Evolutionary conservation across 2,329 filamentous ascomycete species (phyloP), one percentile per base, ranked within the genome.

Genomic region (Botrytis fabae): DNA sequence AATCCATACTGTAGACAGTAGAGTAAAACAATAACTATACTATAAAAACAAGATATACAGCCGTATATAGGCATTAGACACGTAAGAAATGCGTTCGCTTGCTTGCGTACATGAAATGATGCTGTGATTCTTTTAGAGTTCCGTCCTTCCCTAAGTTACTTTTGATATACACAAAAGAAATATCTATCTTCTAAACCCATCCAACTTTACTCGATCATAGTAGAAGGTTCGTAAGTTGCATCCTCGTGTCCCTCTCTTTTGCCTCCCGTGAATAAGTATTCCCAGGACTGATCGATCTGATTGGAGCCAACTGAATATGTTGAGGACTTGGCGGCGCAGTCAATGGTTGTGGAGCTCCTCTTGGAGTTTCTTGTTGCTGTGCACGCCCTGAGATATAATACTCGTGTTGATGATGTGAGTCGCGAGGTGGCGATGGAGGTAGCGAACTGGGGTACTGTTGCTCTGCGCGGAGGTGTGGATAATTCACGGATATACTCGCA

Each of bases 181-280:
- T 48, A 65, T 65, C 44, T 65, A 65, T 51, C 63, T 9, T 66
- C 46, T n/a, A 51, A 22, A n/a, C n/a, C 18, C 25, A 42, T 28
- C 35, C 20, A 22, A 22, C 20, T 10, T 18, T n/a, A 38, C n/a
- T n/a, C 8, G 44, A 35, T 72, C 40, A 72, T 22, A 48, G 28
- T 48, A 81, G 70, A 9, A 81, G 70, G 4, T 75, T 77, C 32
- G 80, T 80, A 35, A 81, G 77, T 73, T 78, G 73, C 80, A 81
- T 81, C 59, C 80, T 76, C 14, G 78, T 76, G 71, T 81, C 80
- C 14, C 78, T 75, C 60, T 78, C 77, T 3, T 61, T 73, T 22
- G 38, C 54, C 60, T 79, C 76, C 1, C 59, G 68, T 25, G 73
- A 62, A 32, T 72, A 74, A 65, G 75, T 76, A 25, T 70, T 28